Base-by-base conservation (phyloP, 2,329 filamentous ascomycete genomes). In the Fusarium devonianum region DNA sequence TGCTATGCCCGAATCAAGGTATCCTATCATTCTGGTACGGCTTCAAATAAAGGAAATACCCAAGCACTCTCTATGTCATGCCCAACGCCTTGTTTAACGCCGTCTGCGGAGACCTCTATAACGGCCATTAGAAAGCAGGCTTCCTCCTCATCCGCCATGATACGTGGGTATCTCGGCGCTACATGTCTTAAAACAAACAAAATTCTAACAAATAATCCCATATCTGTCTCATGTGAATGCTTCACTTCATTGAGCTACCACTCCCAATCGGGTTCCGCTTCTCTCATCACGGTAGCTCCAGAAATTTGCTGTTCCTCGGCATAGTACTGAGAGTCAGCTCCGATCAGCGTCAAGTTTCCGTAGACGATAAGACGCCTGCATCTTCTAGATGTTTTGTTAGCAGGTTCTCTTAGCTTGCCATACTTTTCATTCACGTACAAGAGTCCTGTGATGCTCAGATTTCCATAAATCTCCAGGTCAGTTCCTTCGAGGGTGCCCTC, bases 381-480 rank as follows among this genome's bases (percentile, higher is more conserved):
- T 54, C 71, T 75, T 43, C 66, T 70, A 38, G 14, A 5, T n/a
- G 16, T n/a, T 2, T 7, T 11, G 51, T 63, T 19, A 64, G 56
- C 14, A 33, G n/a, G n/a, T n/a, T n/a, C n/a, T n/a, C n/a, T n/a
- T 11, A 12, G 4, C 18, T 6, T 21, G 16, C 2, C 4, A 1
- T 26, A 7, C 4, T 36, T 11, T 21, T 17, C 12, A 32, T 36
- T 33, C 22, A 43, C 61, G 3, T 53, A 78, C 77, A 79, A 52
- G 48, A 71, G 73, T 38, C 77, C 77, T 8, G 73, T 72, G 49
- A 79, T 72, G 30, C 65, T 73, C 30, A 78, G 63, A 38, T 75
- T 75, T 7, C 77, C 77, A 62, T 76, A 80, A 10, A 80, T 74
- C 49, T 79, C 76, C 13, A 80, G 62, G 19, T 75, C 73, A 4